Evolutionary conservation across 257 asterid species (phyloP), one percentile per base, ranked within the genome.

Genomic region (Capsicum rhomboideum): DNA sequence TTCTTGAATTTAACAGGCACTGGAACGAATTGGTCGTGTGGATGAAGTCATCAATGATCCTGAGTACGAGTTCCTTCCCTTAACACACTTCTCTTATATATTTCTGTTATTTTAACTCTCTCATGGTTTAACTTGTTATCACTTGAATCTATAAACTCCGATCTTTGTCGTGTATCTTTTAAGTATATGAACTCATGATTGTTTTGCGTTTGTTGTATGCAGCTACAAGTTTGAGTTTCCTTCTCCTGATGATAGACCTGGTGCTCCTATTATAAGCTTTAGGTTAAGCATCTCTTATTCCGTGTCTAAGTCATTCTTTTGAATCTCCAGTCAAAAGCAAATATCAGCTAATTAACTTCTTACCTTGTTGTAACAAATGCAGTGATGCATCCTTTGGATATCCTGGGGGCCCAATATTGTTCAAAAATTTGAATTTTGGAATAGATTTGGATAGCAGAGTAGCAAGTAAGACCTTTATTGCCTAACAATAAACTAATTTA

Each of bases 311-410:
- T 26, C 28, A 50, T 77, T 77, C 82, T 28, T 49, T 34, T 77
- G 82, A 64, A 50, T 77, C 82, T 17, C 46, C 17, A 8, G 28
- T 77, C 44, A 63, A 18, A 20, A 28, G 63, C 82, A 50, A 77
- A 77, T 77, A 49, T 82, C 71, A 74, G 28, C 50, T 21, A 55
- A 50, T 56, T 49, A 42, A 78, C 83, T 26, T 52, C 78, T 31
- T 72, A 71, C 67, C 34, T 53, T 77, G 6, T 83, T 85, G 71
- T 86, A 69, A 86, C 87, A 66, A 82, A 85, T 90, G 92, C 97
- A 96, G 99, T 88, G 99, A 96, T 88, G 99, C 99, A 68, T 96
- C 99, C 82, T 96, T 96, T 90, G 99, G 97, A 90, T 96, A 96
- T 90, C 96, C 98, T 72, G 98, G 98, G 84, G 99, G 99, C 59